Conservation (phyloP, 1,284 basidiomycete genomes). For the Leucoagaricus sp. region DNA sequence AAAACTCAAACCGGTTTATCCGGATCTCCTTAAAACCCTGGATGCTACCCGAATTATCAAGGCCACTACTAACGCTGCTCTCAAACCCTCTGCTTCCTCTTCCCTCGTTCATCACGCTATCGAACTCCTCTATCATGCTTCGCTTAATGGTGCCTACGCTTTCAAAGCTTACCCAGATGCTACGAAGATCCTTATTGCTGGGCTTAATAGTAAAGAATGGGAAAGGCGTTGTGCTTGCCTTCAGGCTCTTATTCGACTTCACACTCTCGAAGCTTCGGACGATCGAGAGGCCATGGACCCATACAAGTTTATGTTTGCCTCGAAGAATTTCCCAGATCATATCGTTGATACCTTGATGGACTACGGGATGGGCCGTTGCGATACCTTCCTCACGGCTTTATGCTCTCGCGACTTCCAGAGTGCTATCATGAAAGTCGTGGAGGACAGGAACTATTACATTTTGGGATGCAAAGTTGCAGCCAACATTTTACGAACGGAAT, state of each 20-base stretch:
- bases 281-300: conserved; percentile 50
- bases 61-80: conserved; percentile 42
- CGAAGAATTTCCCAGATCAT: conserved; percentile 44
- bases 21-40: conserved; percentile 39
- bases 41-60: conserved; percentile 48
- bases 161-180: conserved; percentile 41
- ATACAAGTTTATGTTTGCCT: conserved; percentile 37
- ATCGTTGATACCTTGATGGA: conserved; percentile 46
- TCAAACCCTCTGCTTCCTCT: conserved; percentile 43
- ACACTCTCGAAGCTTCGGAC: conserved; percentile 41
- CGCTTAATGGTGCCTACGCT: too few relatives aligned
- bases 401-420: conserved; percentile 45
- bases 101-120: conserved; percentile 54
- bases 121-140: conserved; percentile 43
- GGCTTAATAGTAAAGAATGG: conserved; percentile 54
- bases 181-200: conserved; percentile 52
- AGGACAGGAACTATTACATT: conserved; percentile 48
- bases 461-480: conserved; percentile 50
- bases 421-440: conserved; percentile 49
- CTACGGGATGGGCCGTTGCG: conserved; percentile 50
- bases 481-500: conserved; percentile 58
- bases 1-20: conserved; percentile 18
- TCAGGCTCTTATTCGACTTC: conserved; percentile 51
- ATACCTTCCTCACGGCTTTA: conserved; percentile 42
- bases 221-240: conserved; percentile 49